Conservation (phyloP, 2,329 filamentous ascomycete species). For the Pseudofabraea citricarpa region DNA sequence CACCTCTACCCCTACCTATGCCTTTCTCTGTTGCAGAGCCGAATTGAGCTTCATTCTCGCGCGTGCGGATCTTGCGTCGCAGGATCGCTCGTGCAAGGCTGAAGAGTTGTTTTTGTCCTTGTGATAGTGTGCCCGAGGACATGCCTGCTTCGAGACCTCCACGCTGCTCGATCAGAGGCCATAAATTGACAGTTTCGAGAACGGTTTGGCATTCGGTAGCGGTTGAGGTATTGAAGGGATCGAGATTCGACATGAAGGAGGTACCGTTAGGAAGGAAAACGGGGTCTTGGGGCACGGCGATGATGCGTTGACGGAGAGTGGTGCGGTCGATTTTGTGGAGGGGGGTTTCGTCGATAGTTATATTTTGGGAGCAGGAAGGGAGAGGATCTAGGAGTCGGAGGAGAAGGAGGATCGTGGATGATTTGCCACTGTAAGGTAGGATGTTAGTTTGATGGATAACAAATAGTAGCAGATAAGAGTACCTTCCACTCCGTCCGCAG, state of each 20-base stretch:
- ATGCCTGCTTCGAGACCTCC: not conserved
- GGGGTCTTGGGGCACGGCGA: constrained; percentile 35
- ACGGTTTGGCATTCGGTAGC: not conserved
- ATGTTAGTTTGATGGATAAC: not conserved
- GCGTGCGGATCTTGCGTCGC: too few species aligned
- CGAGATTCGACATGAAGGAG: not conserved
- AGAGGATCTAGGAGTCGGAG: constrained; percentile 42
- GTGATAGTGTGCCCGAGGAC: not conserved
- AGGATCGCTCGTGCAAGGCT: constrained; percentile 38
- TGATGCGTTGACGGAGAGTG: constrained; percentile 34
- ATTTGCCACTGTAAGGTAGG: constrained; percentile 27
- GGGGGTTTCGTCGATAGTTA: constrained; percentile 36
- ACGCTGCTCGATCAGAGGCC: not conserved
- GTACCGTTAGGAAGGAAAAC: constrained; percentile 29
- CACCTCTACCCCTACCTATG: constrained; percentile 1
- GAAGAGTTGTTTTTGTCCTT: not conserved
- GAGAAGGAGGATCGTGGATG: constrained; percentile 37
- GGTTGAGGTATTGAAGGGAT: not conserved
- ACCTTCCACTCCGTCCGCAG: constrained; percentile 45
- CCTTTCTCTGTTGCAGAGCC: constrained; percentile 25
- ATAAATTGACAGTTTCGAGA: not conserved
- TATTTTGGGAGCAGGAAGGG: constrained; percentile 31
- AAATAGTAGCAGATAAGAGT: constrained; percentile 33
- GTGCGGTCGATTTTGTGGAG: constrained; percentile 32
- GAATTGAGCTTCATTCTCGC: constrained; percentile 23